A percentile compares a stretch with the other conserved stretches of the same genome.
phyloP scores from a whole-genome alignment of 225 moss, liverwort and hornwort genomes.

The Pleurozium schreberi region DNA sequence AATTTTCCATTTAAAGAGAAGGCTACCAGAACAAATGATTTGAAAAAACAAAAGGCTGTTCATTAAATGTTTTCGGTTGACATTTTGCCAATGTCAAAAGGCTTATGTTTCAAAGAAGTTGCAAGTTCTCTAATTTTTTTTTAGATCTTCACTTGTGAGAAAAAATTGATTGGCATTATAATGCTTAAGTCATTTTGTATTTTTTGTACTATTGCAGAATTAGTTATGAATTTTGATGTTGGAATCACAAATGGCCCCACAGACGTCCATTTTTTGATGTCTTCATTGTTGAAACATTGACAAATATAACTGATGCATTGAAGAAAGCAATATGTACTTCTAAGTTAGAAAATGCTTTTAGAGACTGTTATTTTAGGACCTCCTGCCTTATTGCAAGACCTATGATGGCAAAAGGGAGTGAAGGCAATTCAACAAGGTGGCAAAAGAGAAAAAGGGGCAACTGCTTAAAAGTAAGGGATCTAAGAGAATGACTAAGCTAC shows the following conservation, averaged over 20 bases:
- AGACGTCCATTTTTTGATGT: rapidly evolving
- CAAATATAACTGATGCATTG: neutral
- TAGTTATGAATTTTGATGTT: neutral
- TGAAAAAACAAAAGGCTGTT: neutral
- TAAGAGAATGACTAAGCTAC: neutral
- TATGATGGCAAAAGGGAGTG: rapidly evolving
- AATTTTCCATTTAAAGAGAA: neutral
- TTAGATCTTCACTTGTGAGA: neutral
- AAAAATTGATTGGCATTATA: neutral
- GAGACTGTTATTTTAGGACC: neutral
- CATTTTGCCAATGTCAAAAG: neutral
- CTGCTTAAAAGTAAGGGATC: rapidly evolving
- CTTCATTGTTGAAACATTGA: neutral
- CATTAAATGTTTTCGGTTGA: neutral
- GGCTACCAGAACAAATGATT: neutral
- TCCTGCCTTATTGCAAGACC: neutral
- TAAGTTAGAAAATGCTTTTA: neutral
- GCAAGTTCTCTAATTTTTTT: neutral
- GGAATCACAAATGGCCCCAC: neutral
- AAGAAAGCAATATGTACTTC: neutral
- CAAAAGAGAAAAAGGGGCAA: neutral
- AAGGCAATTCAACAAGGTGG: neutral
- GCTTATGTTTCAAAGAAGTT: neutral
- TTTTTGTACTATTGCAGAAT: neutral
- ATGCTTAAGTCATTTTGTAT: neutral